These are phyloP conservation scores for Dioszegia aurantiaca DNA, from an alignment of 768 basidiomycete genomes.

Conservation along the genomic window DNA sequence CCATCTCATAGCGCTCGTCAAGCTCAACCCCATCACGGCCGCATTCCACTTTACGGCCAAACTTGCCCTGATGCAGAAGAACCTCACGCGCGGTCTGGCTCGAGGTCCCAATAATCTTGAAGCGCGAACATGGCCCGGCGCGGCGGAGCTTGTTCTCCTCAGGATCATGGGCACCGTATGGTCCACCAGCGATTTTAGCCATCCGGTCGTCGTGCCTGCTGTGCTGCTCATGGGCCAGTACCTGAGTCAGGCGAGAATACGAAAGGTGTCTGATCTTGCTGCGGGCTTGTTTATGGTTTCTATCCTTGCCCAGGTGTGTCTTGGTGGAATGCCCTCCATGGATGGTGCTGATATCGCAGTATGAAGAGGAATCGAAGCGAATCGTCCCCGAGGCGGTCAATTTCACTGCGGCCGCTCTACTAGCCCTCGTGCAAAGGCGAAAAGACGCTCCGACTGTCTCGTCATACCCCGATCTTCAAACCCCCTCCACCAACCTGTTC, in stretches of 20 bases:
- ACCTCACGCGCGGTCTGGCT: constrained; percentile 76
- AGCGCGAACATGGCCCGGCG: constrained; percentile 83
- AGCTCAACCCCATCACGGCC: constrained; percentile 73
- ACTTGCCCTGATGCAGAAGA: constrained; percentile 87
- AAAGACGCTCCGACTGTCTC: constrained; percentile 18
- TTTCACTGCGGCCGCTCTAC: constrained; percentile 68
- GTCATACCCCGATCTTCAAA: constrained; percentile 32
- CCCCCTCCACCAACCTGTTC: constrained; percentile 19
- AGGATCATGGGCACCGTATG: constrained; percentile 77
- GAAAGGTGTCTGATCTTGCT: constrained; percentile 69
- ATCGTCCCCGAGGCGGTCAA: constrained; percentile 84
- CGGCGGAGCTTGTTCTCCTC: constrained; percentile 75
- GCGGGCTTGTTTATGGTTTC: constrained; percentile 87
- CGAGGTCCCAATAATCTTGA: constrained; percentile 62
- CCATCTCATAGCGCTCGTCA: constrained; percentile 73
- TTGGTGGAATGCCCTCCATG: not conserved
- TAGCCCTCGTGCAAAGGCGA: constrained; percentile 65
- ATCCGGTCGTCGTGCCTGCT: constrained; percentile 81
- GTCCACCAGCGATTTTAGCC: constrained; percentile 92
- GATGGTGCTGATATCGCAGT: constrained; percentile 57
- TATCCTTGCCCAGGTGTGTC: constrained; percentile 58
- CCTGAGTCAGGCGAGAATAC: constrained; percentile 75
- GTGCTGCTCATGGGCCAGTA: constrained; percentile 87
- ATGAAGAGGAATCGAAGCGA: constrained; percentile 77
- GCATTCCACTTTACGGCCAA: constrained; percentile 79